Evolutionary conservation across 495 filamentous ascomycete species (phyloP).

Genomic region (Pyronema omphalodes): DNA sequence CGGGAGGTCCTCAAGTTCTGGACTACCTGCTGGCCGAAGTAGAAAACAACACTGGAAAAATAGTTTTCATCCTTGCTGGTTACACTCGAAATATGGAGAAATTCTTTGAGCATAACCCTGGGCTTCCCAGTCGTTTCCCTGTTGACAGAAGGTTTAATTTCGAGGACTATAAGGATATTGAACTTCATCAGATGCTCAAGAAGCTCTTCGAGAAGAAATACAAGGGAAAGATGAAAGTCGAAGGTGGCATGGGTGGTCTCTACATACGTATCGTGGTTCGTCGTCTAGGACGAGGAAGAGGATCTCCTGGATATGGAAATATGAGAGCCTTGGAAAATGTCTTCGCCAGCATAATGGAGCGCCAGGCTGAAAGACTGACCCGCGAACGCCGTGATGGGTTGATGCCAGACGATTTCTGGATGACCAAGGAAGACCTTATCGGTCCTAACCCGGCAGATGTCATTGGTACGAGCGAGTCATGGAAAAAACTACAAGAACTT

Average conservation of each 20-base stretch:
- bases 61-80: constrained; percentile 61
- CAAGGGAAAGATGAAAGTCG: constrained; percentile 32
- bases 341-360: constrained; percentile 31
- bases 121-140: constrained; percentile 54
- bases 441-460: constrained; percentile 39
- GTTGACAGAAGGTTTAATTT: constrained; percentile 37
- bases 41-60: constrained; percentile 56
- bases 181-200: constrained; percentile 40
- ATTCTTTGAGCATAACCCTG: constrained; percentile 63
- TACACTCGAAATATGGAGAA: constrained; percentile 62
- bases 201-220: constrained; percentile 33
- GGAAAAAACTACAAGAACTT: constrained; percentile 37
- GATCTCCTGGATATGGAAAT: constrained; percentile 34
- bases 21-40: constrained; percentile 60
- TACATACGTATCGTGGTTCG: constrained; percentile 39
- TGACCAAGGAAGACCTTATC: constrained; percentile 39
- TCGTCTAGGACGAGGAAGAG: constrained; percentile 34
- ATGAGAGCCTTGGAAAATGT: constrained; percentile 40
- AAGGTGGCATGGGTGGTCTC: constrained; percentile 36
- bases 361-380: constrained; percentile 36
- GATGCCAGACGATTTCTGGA: constrained; percentile 22
- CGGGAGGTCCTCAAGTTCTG: constrained; percentile 39
- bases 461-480: constrained; percentile 30
- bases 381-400: constrained; percentile 24
- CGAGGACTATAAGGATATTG: constrained; percentile 47